Conservation (phyloP, 2,329 filamentous ascomycete genomes). For the Sporothrix curviconia region DNA sequence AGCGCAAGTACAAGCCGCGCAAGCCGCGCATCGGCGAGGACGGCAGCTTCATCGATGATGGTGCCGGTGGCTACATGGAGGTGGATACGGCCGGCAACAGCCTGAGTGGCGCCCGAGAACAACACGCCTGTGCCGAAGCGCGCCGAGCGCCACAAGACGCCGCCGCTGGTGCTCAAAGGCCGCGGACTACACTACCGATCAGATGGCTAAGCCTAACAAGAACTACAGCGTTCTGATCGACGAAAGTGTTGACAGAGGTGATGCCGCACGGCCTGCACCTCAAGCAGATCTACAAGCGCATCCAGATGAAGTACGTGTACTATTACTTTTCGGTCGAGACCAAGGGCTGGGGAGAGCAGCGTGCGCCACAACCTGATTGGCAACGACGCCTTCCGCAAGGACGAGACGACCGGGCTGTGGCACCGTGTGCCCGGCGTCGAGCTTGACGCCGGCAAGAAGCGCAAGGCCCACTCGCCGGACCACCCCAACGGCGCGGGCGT, state of each 20-base stretch:
- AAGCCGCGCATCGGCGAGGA: conserved; percentile 40
- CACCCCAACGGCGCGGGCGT: conserved; percentile 33
- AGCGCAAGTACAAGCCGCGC: conserved; percentile 60
- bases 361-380: conserved; percentile 59
- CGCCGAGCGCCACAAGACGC: conserved; percentile 58
- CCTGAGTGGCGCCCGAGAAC: background rate
- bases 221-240: conserved; percentile 57
- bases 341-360: conserved; percentile 60
- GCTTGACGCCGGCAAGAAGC: conserved; percentile 55
- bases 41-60: conserved; percentile 28
- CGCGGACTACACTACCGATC: conserved; percentile 52
- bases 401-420: conserved; percentile 51
- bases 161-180: conserved; percentile 48
- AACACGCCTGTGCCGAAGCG: conserved; percentile 46
- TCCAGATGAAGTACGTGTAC: conserved; percentile 51
- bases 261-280: conserved; percentile 49
- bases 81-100: background rate
- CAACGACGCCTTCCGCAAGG: conserved; percentile 55
- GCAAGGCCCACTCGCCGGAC: conserved; percentile 49
- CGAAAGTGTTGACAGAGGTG: conserved; percentile 49
- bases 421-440: conserved; percentile 51
- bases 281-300: conserved; percentile 58
- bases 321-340: conserved; percentile 55
- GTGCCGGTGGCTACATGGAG: conserved; percentile 38
- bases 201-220: conserved; percentile 55